Evolutionary conservation across 495 filamentous ascomycete genomes (phyloP), one percentile per base, ranked within the genome.

Genomic region (Penicillium coprophilum): DNA sequence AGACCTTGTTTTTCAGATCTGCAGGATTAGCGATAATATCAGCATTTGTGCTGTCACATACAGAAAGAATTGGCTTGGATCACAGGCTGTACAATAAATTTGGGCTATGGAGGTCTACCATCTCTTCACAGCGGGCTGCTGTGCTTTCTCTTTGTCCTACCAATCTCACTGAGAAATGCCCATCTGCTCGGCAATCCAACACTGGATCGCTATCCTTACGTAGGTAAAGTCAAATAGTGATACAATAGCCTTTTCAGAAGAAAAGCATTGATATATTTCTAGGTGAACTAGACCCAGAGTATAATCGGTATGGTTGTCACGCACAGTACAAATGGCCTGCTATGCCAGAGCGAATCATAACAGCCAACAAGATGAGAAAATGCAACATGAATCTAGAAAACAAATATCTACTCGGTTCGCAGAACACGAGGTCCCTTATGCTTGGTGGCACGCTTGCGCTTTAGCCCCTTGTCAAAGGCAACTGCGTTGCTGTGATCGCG

Each of bases 391-490:
- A 43, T 40, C 43, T 41, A 53, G 20, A 55, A 32, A 44, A 45
- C 15, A 53, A 21, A n/a, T 38, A 21, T 53, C 69, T 87, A 96
- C 68, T 96, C 94, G 56, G 90, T 86, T 68, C 95, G 81, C 63
- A 99, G 79, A 60, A 89, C 85, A 65, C 87, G 82, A 45, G 90
- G 82, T 28, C 90, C 94, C 69, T 84, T 86, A 73, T 85, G 86
- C 78, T 90, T 94, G 12, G 81, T 78, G 39, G 84, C 73, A 75
- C 90, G 92, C 85, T 91, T 93, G 82, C 94, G 96, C 86, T 96
- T 97, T 64, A 89, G 85, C 5, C 95, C 95, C 58, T 86, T 87
- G 63, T 96, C 92, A 71, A 97, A 99, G 32, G 91, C 88, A 36
- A 85, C 82, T 3, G 91, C 95, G 49, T 83, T 84, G 28, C 80